Percentiles rank a stretch among this genome's conserved stretches.
Evolutionary conservation across 177 flowering plant genomes (phyloP).

Genomic region (Vitis hybrid): DNA sequence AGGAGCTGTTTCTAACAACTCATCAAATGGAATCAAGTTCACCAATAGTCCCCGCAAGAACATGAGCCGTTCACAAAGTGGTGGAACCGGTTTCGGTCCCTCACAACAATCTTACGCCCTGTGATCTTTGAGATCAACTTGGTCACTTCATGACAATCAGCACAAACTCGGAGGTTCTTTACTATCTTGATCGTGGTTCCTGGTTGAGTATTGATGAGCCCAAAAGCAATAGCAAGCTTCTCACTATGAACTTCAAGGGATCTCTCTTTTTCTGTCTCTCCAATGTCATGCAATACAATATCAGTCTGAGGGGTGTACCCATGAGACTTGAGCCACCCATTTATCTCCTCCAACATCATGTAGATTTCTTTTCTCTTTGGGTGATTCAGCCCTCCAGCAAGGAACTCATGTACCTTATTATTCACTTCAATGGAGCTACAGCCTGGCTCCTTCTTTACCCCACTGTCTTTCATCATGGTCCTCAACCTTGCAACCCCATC

Average conservation of each 20-base stretch:
- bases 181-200: conserved; percentile 66
- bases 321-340: conserved; percentile 44
- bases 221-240: conserved; percentile 78
- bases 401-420: conserved; percentile 66
- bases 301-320: conserved; percentile 62
- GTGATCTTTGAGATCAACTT: conserved; percentile 78
- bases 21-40: conserved; percentile 11
- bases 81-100: conserved; percentile 85
- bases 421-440: conserved; percentile 76
- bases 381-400: conserved; percentile 76
- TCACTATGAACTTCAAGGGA: conserved; percentile 76
- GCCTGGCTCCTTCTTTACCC: conserved; percentile 78
- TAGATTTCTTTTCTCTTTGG: conserved; percentile 67
- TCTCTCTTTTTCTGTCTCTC: conserved; percentile 48
- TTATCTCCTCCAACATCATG: conserved; percentile 63
- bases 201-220: conserved; percentile 75
- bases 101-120: conserved; percentile 72
- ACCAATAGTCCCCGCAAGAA: conserved; percentile 84
- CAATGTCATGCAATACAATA: conserved; percentile 62
- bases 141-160: conserved; percentile 67
- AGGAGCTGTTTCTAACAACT: background rate
- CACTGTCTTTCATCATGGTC: conserved; percentile 62
- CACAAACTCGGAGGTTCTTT: conserved; percentile 77
- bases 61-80: conserved; percentile 71
- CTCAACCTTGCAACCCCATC: conserved; percentile 66